Base-by-base conservation (phyloP, 208 protist genomes). In the Herpetomonas samuelpessoai region DNA sequence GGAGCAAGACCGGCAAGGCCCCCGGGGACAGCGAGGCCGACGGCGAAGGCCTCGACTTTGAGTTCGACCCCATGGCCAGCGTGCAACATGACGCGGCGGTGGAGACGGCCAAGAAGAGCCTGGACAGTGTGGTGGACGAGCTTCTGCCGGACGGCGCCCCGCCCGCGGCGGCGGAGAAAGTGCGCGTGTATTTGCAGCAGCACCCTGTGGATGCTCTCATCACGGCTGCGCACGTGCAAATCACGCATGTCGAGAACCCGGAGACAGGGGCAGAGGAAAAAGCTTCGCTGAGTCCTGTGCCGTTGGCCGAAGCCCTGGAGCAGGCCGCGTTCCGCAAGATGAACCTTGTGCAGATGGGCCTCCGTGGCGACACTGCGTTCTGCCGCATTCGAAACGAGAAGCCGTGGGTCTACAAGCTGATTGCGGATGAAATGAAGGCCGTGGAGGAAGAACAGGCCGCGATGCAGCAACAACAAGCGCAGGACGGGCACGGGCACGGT, bases 281-380 rank as follows among this genome's bases (percentile, higher is more conserved):
- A 14, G 63, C 81, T 48, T 77, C 74, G 45, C 65, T 89, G n/a
- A 86, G 78, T 30, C 81, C 83, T n/a, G 83, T 76, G 55, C 53
- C 74, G 24, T 66, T 88, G 9, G 70, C 73, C 35, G 85, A 93
- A 29, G 90, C 90, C 1, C 67, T 92, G 53, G 66, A 81, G 68
- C 74, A 87, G 57, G 86, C 90, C 7, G 35, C 79, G 57, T 50
- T 79, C 26, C 71, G 74, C 18, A 58, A 61, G 9, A 74, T 93
- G 71, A 81, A 94, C 65, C 73, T 96, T 9, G 90, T 96, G 31
- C 82, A 88, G 67, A 93, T 96, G 87, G 87, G 81, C 7, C 22
- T 59, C 18, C 72, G 76, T 19, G 77, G 82, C 25, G 90, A 88
- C 46, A 60, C 81, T 0, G 86, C 90, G 22, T 96, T 86, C 73